Evolutionary conservation across 192 early-diverging fungal genomes (phyloP), one percentile per base, ranked within the genome.

Genomic region (Radiomyces spectabilis): DNA sequence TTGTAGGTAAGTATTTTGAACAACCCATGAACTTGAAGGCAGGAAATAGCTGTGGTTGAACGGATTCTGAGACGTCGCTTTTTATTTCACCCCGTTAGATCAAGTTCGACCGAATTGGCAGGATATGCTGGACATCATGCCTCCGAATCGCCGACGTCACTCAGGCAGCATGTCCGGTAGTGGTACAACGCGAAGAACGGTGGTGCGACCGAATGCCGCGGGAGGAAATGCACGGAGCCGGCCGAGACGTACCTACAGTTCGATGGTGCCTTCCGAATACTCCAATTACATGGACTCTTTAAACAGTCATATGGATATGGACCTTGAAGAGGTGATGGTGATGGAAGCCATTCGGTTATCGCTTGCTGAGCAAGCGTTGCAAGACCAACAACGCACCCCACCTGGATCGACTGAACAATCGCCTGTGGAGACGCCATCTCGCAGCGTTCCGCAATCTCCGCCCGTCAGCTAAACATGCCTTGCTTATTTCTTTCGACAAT

Each of bases 291-390:
- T n/a, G n/a, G n/a, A n/a, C n/a, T n/a, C n/a, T n/a, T n/a, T n/a
- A n/a, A n/a, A n/a, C n/a, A n/a, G n/a, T n/a, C n/a, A n/a, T 51
- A 34, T 45, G 24, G 32, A 40, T 24, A 58, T 61, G 35, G 59
- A 61, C 31, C 32, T 61, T 31, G 59, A 61, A 16, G 59, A 61
- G 18, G 22, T 61, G 5, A 12, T 53, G 40, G 51, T 61, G 5
- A 52, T 61, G 50, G 59, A 61, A 39, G 50, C 59, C 1, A 53
- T 61, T 45, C 40, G 59, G 46, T 50, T 58, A 41, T 58, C 56
- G 9, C 32, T 58, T 4, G 49, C 19, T 0, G 9, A 26, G n/a
- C n/a, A n/a, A n/a, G n/a, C n/a, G n/a, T n/a, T n/a, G n/a, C n/a
- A n/a, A n/a, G n/a, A n/a, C n/a, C n/a, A n/a, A n/a, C n/a, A n/a